phyloP scores from a whole-genome alignment of 164 flowering plant species.

The Vitis cinerea region DNA sequence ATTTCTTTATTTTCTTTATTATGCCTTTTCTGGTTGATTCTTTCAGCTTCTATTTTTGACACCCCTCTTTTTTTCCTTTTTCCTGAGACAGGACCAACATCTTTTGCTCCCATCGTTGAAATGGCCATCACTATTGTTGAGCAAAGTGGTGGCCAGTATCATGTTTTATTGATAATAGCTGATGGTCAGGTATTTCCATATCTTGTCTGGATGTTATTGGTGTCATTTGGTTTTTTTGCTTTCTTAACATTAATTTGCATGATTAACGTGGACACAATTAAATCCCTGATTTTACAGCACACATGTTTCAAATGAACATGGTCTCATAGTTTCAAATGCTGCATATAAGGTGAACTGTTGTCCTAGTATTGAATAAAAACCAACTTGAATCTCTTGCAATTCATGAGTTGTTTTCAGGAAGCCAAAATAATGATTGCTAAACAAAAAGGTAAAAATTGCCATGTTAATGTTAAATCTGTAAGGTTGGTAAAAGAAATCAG shows the following conservation, averaged over 20 bases:
- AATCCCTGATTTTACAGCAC: background rate
- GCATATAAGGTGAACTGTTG: background rate
- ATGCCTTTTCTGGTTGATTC: background rate
- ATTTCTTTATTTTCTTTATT: slow-evolving; percentile 1
- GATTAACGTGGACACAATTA: background rate
- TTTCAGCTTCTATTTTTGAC: background rate
- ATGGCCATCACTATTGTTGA: slow-evolving; percentile 86
- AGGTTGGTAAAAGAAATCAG: too few relatives aligned
- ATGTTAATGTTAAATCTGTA: too few relatives aligned
- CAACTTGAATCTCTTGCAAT: background rate
- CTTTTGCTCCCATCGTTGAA: slow-evolving; percentile 92
- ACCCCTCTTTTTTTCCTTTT: background rate
- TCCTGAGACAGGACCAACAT: slow-evolving; percentile 77
- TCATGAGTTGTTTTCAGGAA: background rate
- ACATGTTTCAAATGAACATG: background rate
- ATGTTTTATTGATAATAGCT: slow-evolving; percentile 90
- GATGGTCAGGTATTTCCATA: slow-evolving; percentile 83
- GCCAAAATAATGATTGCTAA: too few relatives aligned
- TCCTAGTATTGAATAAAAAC: too few relatives aligned
- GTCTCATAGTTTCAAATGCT: background rate
- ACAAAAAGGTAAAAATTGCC: too few relatives aligned
- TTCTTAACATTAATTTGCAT: background rate
- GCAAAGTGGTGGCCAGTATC: slow-evolving; percentile 90
- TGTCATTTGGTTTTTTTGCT: background rate
- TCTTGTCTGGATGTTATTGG: background rate